phyloP scores from a whole-genome alignment of 2,329 filamentous ascomycete genomes.

The Diaporthe sp. region DNA sequence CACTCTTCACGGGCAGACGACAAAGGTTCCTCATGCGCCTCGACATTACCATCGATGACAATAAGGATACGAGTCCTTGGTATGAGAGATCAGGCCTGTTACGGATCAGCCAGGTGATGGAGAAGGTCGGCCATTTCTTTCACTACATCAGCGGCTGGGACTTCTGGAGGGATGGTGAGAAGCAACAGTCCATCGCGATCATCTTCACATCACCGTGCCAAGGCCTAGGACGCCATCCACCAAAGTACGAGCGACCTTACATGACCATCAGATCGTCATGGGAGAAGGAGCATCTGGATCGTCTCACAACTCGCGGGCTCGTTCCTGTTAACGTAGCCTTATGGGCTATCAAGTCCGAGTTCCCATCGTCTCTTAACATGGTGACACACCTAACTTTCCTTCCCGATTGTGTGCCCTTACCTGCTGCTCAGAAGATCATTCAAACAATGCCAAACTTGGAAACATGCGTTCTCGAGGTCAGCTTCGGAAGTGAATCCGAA shows the following conservation, averaged over 20 bases:
- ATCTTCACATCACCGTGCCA: neutral
- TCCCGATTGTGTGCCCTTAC: neutral
- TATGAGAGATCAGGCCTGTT: fast-evolving
- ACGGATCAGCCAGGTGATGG: neutral
- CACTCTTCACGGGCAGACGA: neutral
- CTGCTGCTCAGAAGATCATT: neutral
- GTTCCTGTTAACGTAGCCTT: neutral
- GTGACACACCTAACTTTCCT: neutral
- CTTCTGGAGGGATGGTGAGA: neutral
- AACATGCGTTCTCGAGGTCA: neutral
- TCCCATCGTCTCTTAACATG: neutral
- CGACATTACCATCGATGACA: neutral
- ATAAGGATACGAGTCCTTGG: neutral
- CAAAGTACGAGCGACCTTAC: neutral
- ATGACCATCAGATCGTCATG: neutral
- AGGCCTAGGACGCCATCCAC: neutral
- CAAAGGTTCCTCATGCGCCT: neutral
- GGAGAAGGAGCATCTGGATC: fast-evolving
- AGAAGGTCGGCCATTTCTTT: neutral
- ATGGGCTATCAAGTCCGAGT: neutral
- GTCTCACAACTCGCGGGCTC: fast-evolving
- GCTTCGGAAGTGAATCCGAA: neutral
- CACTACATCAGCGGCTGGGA: neutral
- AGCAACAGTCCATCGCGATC: neutral
- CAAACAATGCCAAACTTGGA: neutral